These are phyloP conservation scores for Udeniomyces megalosporus DNA, from an alignment of 768 basidiomycete genomes.

Conservation along the genomic window DNA sequence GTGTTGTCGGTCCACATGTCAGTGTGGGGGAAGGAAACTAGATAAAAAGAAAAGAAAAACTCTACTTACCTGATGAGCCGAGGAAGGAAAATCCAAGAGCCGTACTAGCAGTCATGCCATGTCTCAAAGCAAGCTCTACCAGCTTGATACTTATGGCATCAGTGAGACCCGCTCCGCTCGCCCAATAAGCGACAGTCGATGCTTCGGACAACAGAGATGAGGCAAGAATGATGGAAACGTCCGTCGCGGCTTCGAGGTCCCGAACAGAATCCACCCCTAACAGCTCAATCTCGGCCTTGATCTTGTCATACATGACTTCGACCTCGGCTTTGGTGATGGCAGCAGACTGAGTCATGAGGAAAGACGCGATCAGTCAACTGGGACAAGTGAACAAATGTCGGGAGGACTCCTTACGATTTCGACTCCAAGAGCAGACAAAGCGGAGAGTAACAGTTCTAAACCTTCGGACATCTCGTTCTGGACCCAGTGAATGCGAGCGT, in stretches of 20 bases:
- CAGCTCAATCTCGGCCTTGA: not conserved
- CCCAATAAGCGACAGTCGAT: slow-evolving; percentile 58
- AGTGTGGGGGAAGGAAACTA: too few relatives aligned
- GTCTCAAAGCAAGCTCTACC: slow-evolving; percentile 29
- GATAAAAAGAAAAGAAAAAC: not conserved
- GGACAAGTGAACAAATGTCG: not conserved
- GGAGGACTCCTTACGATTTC: slow-evolving; percentile 34
- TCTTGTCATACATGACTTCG: not conserved
- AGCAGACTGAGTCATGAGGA: too few relatives aligned
- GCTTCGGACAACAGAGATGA: slow-evolving; percentile 54
- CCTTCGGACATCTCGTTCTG: not conserved
- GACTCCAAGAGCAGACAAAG: slow-evolving; percentile 35
- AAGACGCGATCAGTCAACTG: not conserved
- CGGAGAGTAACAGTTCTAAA: not conserved
- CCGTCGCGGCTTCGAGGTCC: slow-evolving; percentile 44
- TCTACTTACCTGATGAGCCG: slow-evolving; percentile 25
- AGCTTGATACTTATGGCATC: slow-evolving; percentile 48
- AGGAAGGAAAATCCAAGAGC: slow-evolving; percentile 60
- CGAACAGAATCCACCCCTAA: slow-evolving; percentile 39
- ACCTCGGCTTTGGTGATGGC: too few relatives aligned
- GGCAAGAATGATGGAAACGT: slow-evolving; percentile 45
- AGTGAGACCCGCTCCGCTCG: slow-evolving; percentile 39
- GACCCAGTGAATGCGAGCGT: not conserved
- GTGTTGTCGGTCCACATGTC: too few relatives aligned
- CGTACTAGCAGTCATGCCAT: slow-evolving; percentile 52